Conservation (phyloP, 2,329 filamentous ascomycete species). For the Penicillium occitanis region DNA sequence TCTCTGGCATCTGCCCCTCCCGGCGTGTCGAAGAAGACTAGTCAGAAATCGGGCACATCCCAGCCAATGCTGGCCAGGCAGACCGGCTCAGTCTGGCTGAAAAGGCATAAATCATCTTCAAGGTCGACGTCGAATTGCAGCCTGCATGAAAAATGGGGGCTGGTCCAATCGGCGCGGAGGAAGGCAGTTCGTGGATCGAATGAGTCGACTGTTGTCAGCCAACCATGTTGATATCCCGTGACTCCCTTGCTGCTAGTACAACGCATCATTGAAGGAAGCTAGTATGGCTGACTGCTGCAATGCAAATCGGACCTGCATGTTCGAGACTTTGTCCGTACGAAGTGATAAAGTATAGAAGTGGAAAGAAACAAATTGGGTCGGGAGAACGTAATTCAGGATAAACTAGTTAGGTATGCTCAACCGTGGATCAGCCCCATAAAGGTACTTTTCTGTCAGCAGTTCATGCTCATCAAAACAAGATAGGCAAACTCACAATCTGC, state of each 20-base stretch:
- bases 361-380: neutral
- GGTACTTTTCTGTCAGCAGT: too few relatives aligned
- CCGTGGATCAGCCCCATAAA: neutral
- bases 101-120: slow-evolving; percentile 8
- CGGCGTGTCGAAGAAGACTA: neutral
- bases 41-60: slow-evolving; percentile 10
- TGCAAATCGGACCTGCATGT: slow-evolving; percentile 19
- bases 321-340: neutral
- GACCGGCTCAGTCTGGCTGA: neutral
- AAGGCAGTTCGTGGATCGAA: slow-evolving; percentile 3
- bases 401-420: neutral
- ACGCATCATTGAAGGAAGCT: neutral
- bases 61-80: slow-evolving; percentile 3
- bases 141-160: slow-evolving; percentile 18
- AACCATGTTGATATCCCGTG: slow-evolving; percentile 19
- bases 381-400: neutral
- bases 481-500: too few relatives aligned
- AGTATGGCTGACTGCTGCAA: neutral
- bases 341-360: too few relatives aligned
- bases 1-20: slow-evolving; percentile 15
- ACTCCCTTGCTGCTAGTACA: slow-evolving; percentile 17
- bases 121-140: slow-evolving; percentile 1
- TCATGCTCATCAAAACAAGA: neutral
- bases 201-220: slow-evolving; percentile 17
- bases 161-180: slow-evolving; percentile 24